phyloP scores from a whole-genome alignment of 202 grass and related monocot species.

The Digitaria exilis region DNA sequence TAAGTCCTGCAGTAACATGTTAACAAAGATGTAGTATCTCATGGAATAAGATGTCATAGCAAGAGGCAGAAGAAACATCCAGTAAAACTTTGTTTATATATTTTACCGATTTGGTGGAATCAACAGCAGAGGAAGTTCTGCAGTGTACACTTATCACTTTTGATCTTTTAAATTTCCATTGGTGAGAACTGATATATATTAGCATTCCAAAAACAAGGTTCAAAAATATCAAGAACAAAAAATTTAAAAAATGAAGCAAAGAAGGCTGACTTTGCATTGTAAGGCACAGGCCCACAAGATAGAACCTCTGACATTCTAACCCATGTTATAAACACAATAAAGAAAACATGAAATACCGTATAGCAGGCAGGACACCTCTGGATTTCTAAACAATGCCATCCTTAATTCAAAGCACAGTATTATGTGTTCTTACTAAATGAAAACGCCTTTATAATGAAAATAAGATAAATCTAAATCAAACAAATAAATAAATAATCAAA shows the following conservation, averaged over 20 bases:
- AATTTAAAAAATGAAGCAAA: not conserved
- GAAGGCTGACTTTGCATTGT: not conserved
- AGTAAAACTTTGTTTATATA: slow-evolving; percentile 5
- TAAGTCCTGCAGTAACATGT: slow-evolving; percentile 67
- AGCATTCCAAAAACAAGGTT: not conserved
- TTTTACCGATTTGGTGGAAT: not conserved
- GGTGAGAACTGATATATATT: slow-evolving; percentile 6
- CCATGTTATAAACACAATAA: not conserved
- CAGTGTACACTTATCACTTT: slow-evolving; percentile 21
- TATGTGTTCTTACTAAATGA: not conserved
- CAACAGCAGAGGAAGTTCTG: slow-evolving; percentile 10
- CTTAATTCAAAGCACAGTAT: not conserved
- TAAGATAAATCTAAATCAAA: not conserved
- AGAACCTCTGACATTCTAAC: not conserved
- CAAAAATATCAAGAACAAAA: not conserved
- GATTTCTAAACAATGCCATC: not conserved
- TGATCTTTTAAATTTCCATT: not conserved
- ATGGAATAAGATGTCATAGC: slow-evolving; percentile 6
- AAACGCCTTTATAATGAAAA: not conserved
- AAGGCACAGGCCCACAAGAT: not conserved
- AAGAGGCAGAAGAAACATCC: not conserved
- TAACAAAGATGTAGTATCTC: slow-evolving; percentile 32
- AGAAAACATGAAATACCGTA: not conserved
- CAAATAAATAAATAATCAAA: slow-evolving; percentile 6
- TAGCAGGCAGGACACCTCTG: not conserved